These are phyloP conservation scores for Hypoxylon sp. DNA, from an alignment of 2,329 filamentous ascomycete genomes.

Conservation along the genomic window DNA sequence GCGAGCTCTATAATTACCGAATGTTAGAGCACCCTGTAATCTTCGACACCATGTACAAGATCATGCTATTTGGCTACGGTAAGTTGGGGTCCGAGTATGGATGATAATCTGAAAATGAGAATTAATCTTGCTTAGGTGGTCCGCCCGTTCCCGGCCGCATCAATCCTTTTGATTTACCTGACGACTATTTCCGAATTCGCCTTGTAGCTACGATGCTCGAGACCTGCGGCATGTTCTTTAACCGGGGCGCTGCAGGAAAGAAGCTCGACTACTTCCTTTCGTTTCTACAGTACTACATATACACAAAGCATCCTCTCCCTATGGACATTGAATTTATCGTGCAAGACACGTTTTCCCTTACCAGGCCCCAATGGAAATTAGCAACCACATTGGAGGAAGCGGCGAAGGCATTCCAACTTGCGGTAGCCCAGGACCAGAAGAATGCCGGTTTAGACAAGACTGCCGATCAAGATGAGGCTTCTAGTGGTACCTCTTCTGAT, in stretches of 20 bases:
- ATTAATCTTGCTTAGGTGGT: conserved; percentile 68
- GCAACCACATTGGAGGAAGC: conserved; percentile 86
- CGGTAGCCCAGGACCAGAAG: conserved; percentile 92
- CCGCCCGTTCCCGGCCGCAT: conserved; percentile 83
- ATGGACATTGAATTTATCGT: conserved; percentile 99
- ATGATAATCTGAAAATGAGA: not conserved
- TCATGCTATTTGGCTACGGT: conserved; percentile 92
- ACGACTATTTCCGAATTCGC: conserved; percentile 96
- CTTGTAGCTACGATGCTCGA: conserved; percentile 91
- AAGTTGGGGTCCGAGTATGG: conserved; percentile 48
- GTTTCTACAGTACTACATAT: conserved; percentile 93
- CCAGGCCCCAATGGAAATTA: conserved; percentile 93
- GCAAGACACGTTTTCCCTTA: conserved; percentile 88
- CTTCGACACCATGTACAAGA: conserved; percentile 94
- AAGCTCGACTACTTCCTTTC: conserved; percentile 98
- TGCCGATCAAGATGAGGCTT: conserved; percentile 79
- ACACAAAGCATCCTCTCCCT: conserved; percentile 88
- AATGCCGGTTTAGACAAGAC: conserved; percentile 78
- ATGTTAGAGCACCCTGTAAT: conserved; percentile 96
- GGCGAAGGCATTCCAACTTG: conserved; percentile 84
- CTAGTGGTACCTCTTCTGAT: conserved; percentile 79
- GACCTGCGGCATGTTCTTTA: conserved; percentile 96
- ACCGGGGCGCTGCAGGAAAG: conserved; percentile 92
- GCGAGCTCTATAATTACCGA: conserved; percentile 97
- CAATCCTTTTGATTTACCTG: conserved; percentile 86